Evolutionary conservation across 140 eudicot genomes (phyloP).

Genomic region (Oenanthe javanica): DNA sequence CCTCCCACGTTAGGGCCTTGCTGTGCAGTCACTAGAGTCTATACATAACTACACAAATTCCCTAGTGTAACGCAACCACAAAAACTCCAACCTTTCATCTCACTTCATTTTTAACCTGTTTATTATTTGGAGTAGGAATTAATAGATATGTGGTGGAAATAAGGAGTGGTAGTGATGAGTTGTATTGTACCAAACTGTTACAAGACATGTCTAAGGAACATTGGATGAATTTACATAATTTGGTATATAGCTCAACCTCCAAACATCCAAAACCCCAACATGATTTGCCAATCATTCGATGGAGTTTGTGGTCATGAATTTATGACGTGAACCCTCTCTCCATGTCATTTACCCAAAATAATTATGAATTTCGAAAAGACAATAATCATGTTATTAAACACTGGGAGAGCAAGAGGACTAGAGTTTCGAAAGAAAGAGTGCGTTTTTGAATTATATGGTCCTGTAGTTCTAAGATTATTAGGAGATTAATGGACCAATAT

Average conservation of each 20-base stretch:
- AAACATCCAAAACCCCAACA: background rate
- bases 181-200: background rate
- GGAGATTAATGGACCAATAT: no score
- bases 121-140: background rate
- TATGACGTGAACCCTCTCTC: background rate
- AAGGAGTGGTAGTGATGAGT: background rate
- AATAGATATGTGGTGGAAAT: background rate
- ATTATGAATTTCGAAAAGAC: background rate
- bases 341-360: background rate
- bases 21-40: background rate
- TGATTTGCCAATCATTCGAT: background rate
- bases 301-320: background rate
- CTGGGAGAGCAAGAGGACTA: no score
- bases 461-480: no score
- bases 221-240: background rate
- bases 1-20: no score
- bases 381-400: no score
- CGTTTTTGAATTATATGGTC: no score
- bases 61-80: background rate
- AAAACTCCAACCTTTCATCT: background rate
- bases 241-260: background rate
- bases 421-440: no score
- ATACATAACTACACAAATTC: background rate
- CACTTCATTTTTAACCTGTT: background rate
- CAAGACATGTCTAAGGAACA: slow-evolving; percentile 1